phyloP scores from a whole-genome alignment of 257 asterid species.

The Nicotiana sylvestris region DNA sequence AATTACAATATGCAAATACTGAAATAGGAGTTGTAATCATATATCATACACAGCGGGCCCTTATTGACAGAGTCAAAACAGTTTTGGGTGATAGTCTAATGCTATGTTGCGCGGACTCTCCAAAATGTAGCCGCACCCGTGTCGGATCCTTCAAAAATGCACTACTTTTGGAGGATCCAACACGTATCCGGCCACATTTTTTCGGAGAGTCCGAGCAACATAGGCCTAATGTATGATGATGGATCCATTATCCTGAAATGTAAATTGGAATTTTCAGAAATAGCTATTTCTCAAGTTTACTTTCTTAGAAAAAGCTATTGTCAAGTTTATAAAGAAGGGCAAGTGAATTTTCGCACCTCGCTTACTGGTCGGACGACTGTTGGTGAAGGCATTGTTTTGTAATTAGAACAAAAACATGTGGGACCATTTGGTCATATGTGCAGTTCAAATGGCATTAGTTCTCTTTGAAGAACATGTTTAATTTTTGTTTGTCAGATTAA shows the following conservation, averaged over 20 bases:
- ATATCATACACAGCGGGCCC: background rate
- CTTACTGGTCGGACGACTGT: background rate
- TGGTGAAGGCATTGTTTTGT: background rate
- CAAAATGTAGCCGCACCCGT: no score
- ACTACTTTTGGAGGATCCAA: no score
- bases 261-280: background rate
- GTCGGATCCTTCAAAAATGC: no score
- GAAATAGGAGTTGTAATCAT: background rate
- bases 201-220: no score
- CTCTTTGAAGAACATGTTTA: background rate
- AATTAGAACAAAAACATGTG: background rate
- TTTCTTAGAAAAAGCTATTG: background rate
- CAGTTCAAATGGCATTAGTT: background rate
- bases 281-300: background rate
- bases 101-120: no score
- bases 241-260: background rate
- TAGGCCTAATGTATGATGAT: background rate
- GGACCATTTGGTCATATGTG: background rate
- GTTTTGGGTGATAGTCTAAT: background rate
- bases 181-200: no score
- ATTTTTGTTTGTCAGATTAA: background rate
- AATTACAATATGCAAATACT: background rate
- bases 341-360: background rate
- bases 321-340: background rate
- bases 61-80: background rate